Conservation (phyloP, 2,329 filamentous ascomycete genomes). For the Rachicladosporium sp. region DNA sequence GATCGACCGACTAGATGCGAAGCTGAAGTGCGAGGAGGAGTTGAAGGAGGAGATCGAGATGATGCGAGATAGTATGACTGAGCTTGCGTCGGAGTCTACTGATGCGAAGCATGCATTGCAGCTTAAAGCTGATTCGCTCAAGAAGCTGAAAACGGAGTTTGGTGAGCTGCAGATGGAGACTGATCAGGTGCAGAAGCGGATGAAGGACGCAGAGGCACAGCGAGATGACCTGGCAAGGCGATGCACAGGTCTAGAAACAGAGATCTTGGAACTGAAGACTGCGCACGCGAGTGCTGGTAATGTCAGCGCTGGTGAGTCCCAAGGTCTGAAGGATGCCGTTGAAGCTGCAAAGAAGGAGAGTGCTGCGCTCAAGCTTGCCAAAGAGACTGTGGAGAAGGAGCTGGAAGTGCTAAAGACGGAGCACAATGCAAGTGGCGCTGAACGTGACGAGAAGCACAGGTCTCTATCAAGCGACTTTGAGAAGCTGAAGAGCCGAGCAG, state of each 20-base stretch:
- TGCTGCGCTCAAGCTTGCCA: constrained; percentile 48
- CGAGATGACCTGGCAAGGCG: constrained; percentile 12
- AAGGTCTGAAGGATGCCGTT: constrained; percentile 23
- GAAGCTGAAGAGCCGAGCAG: constrained; percentile 56
- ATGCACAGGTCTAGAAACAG: constrained; percentile 44
- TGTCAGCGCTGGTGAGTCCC: constrained; percentile 47
- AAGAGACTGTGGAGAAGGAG: constrained; percentile 60
- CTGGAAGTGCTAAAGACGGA: constrained; percentile 44
- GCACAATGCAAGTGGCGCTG: constrained; percentile 33
- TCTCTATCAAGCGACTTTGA: constrained; percentile 55
- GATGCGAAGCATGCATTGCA: constrained; percentile 20
- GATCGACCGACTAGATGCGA: constrained; percentile 11
- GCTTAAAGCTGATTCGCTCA: constrained; percentile 15
- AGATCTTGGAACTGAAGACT: constrained; percentile 41
- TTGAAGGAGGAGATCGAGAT: constrained; percentile 14
- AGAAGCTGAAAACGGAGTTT: constrained; percentile 16
- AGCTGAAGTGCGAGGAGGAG: constrained; percentile 10
- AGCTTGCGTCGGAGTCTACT: constrained; percentile 16
- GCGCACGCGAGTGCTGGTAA: constrained; percentile 9
- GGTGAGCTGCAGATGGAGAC: constrained; percentile 14
- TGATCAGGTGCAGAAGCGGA: constrained; percentile 9
- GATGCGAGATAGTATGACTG: constrained; percentile 14
- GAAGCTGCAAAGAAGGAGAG: constrained; percentile 42
- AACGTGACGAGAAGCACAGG: constrained; percentile 40
- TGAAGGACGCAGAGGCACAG: constrained; percentile 17